phyloP scores from a whole-genome alignment of 176 grass and related monocot species.

The maize (Zea mays) region Zm-B73-REFERENCE-NAM-5.0 NC_050102.1:149572001-149572500 shows the following conservation, averaged over 20 bases:
- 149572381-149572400: background rate
- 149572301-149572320: no score
- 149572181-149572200: slow-evolving; percentile 9
- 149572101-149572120: slow-evolving; percentile 95
- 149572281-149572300: no score
- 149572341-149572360: no score
- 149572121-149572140: slow-evolving; percentile 40
- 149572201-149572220: background rate
- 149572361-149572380: slow-evolving; percentile 11
- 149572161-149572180: slow-evolving; percentile 20
- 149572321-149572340: no score
- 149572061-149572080: slow-evolving; percentile 80
- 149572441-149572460: slow-evolving; percentile 6
- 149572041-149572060: slow-evolving; percentile 93
- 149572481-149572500: background rate
- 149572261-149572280: no score
- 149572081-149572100: slow-evolving; percentile 96
- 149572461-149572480: background rate
- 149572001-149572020: slow-evolving; percentile 94
- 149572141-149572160: slow-evolving; percentile 28
- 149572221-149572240: background rate
- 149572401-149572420: slow-evolving; percentile 10
- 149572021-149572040: slow-evolving; percentile 98
- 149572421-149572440: background rate
- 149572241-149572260: no score